phyloP scores from a whole-genome alignment of 148 eudicot genomes.

The Mesembryanthemum crystallinum region DNA sequence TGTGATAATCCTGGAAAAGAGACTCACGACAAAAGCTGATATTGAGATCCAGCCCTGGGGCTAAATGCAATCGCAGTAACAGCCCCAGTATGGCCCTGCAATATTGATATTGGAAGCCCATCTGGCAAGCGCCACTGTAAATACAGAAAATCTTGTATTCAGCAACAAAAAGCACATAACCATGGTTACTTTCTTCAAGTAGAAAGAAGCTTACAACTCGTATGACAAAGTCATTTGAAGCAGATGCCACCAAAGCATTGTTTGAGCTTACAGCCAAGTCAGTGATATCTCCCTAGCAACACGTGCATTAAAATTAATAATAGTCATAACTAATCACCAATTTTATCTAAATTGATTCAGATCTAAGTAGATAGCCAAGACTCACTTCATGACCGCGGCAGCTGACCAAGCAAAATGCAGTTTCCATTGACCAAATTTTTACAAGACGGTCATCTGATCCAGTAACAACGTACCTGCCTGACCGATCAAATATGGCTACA shows the following conservation, averaged over 20 bases:
- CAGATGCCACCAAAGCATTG: conserved; percentile 93
- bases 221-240: conserved; percentile 89
- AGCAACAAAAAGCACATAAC: conserved; percentile 14
- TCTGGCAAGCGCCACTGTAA: conserved; percentile 96
- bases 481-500: conserved; percentile 92
- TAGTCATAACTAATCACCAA: conserved; percentile 1
- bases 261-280: conserved; percentile 92
- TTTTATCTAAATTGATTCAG: neutral
- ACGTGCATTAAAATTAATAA: conserved; percentile 13
- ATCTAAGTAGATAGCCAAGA: conserved; percentile 25
- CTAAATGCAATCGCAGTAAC: conserved; percentile 98
- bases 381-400: conserved; percentile 99
- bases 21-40: conserved; percentile 91
- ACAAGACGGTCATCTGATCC: conserved; percentile 98
- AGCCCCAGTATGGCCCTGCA: conserved; percentile 85
- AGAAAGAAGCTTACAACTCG: conserved; percentile 76
- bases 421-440: conserved; percentile 99
- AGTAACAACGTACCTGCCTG: conserved; percentile 90
- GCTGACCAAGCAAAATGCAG: conserved; percentile 87
- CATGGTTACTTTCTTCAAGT: conserved; percentile 6
- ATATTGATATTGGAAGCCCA: conserved; percentile 79
- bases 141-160: conserved; percentile 23
- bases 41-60: conserved; percentile 61
- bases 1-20: neutral
- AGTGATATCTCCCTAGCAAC: conserved; percentile 84